A percentile compares a stretch with the other conserved stretches of the same genome.
phyloP scores from a whole-genome alignment of 805 yeast species.

The Zygoascus bituminiphila region DNA sequence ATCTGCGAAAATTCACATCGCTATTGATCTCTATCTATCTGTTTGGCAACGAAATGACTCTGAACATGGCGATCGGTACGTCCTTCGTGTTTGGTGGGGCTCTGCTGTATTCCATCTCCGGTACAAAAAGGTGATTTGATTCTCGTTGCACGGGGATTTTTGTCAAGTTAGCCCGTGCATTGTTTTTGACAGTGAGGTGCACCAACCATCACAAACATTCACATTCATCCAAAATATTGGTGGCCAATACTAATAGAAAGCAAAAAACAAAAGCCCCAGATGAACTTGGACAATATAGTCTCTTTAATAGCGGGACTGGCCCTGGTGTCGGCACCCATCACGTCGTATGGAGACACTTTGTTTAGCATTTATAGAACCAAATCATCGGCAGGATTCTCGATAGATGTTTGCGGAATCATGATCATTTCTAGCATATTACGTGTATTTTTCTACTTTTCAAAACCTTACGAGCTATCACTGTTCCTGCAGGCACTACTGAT shows the following conservation, averaged over 20 bases:
- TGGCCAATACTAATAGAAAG: too few species aligned
- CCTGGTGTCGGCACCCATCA: conserved; percentile 73
- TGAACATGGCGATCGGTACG: conserved; percentile 40
- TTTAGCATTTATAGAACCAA: conserved; percentile 53
- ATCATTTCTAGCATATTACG: conserved; percentile 64
- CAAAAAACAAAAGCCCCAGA: neutral
- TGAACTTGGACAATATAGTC: neutral
- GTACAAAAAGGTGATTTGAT: neutral
- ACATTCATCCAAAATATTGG: too few species aligned
- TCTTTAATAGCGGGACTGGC: conserved; percentile 37
- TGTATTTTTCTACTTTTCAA: conserved; percentile 66
- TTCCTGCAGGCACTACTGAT: conserved; percentile 75
- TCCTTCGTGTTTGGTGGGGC: conserved; percentile 50
- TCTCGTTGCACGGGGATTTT: too few species aligned
- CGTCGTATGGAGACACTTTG: conserved; percentile 82
- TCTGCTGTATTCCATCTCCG: conserved; percentile 31
- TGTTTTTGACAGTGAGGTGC: too few species aligned
- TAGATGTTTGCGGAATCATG: conserved; percentile 94
- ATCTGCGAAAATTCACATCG: conserved; percentile 55
- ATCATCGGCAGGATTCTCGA: conserved; percentile 71
- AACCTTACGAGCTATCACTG: conserved; percentile 74
- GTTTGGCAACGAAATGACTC: conserved; percentile 40
- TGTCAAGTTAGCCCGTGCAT: too few species aligned
- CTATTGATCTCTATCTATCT: conserved; percentile 46
- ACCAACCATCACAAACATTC: too few species aligned